Conservation (phyloP, 352 stramenopile genomes). For the Pythium dissimile region DNA sequence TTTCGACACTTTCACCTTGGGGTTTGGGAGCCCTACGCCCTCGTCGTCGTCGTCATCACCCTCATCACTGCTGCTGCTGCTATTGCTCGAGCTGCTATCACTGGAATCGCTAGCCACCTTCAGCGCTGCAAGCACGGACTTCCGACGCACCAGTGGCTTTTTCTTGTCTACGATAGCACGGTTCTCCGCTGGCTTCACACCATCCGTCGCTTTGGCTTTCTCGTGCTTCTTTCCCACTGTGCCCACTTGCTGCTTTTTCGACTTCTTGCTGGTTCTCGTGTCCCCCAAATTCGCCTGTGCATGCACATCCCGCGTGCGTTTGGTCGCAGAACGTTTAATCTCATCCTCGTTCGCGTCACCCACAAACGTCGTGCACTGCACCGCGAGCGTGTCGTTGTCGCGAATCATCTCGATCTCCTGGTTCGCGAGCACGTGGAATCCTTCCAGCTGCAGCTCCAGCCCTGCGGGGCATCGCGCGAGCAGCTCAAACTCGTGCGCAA, state of each 20-base stretch:
- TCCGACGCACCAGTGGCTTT: no score
- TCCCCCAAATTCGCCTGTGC: neutral
- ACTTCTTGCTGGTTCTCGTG: neutral
- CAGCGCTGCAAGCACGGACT: neutral
- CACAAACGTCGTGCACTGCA: conserved; percentile 38
- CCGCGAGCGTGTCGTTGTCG: conserved; percentile 53
- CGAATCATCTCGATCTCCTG: conserved; percentile 56
- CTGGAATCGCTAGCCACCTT: neutral
- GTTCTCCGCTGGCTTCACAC: neutral
- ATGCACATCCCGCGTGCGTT: neutral
- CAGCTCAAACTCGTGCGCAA: conserved; percentile 59
- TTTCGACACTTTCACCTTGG: conserved; percentile 8
- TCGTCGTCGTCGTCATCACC: conserved; percentile 9
- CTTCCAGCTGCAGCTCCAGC: conserved; percentile 54
- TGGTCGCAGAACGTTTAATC: neutral
- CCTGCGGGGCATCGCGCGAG: conserved; percentile 35
- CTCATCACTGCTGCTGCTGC: conserved; percentile 15
- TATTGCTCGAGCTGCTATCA: conserved; percentile 7
- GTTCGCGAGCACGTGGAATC: conserved; percentile 53
- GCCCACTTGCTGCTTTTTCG: neutral
- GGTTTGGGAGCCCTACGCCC: neutral
- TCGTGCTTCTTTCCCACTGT: neutral
- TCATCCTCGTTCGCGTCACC: neutral
- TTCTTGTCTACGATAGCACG: no score
- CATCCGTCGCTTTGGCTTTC: neutral